Base-by-base conservation (phyloP, 139 green algal species). In the Desmodesmus armatus region DNA sequence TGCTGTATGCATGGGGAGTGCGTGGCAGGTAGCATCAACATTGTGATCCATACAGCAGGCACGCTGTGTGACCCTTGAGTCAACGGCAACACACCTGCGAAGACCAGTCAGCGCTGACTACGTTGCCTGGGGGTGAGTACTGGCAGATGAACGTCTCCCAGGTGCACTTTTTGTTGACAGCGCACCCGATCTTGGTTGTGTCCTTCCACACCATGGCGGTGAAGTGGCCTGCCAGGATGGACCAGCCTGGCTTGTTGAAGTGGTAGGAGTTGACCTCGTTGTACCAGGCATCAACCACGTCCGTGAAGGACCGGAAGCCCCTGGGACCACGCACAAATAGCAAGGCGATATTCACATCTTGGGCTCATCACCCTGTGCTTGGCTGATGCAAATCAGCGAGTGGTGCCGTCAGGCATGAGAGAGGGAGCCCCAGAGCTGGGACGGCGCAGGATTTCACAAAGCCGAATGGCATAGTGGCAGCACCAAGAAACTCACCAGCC, bases 121-220 rank as follows among this genome's bases (percentile, higher is more conserved):
- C 80, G 43, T 86, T 86, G 51, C 80, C 80, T 0, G 80, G 78
- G 0, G 80, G 80, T 3, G 2, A 51, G 63, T 87, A 89, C 60
- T 75, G 74, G 62, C 85, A 89, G 1, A 78, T 53, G 23, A 70
- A 73, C 33, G 29, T 67, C 21, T 23, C 29, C 62, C 69, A 75
- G 3, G 51, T 70, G 82, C 82, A 87, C 2, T 51, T 44, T 17
- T 29, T 31, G 15, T 71, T 79, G 41, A 55, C 44, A 15, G 81
- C 86, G 37, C 86, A 90, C 3, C 87, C 87, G 0, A 90, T 33
- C 5, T 58, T 27, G 27, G 37, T 62, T n/a, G 77, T 86, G 44
- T 62, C 41, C 1, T 40, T 40, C 87, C 87, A 90, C 33, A 88
- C 82, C 55, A 90, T 31, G 67, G 86, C 76, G 15, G 65, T 88